These are phyloP conservation scores for Entomortierella lignicola DNA, from an alignment of 192 early-diverging fungal genomes.

Conservation along the genomic window DNA sequence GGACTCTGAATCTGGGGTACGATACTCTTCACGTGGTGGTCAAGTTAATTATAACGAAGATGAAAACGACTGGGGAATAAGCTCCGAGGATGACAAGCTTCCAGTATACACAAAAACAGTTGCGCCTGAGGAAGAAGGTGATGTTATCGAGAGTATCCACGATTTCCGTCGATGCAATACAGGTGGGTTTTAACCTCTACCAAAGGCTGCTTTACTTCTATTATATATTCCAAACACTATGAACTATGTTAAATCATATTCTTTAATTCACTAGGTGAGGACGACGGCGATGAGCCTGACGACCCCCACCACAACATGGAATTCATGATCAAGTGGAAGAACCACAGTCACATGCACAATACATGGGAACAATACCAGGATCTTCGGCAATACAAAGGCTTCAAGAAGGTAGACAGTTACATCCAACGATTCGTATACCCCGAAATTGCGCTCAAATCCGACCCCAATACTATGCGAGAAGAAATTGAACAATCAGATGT, in stretches of 20 bases:
- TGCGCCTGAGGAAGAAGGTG: slow-evolving; percentile 59
- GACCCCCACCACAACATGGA: slow-evolving; percentile 70
- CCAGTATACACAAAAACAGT: slow-evolving; percentile 35
- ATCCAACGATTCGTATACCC: slow-evolving; percentile 76
- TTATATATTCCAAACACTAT: background rate
- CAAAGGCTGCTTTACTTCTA: background rate
- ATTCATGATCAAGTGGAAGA: slow-evolving; percentile 96
- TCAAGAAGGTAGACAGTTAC: slow-evolving; percentile 91
- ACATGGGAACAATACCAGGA: slow-evolving; percentile 86
- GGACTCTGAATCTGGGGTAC: slow-evolving; percentile 31
- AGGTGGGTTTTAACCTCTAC: slow-evolving; percentile 31
- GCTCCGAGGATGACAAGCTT: slow-evolving; percentile 51
- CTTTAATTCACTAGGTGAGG: slow-evolving; percentile 11
- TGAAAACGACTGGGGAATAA: slow-evolving; percentile 53
- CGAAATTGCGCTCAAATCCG: slow-evolving; percentile 53
- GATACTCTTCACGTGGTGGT: slow-evolving; percentile 47
- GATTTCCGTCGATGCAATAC: slow-evolving; percentile 54
- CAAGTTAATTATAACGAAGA: slow-evolving; percentile 55
- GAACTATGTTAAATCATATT: slow-evolving; percentile 2
- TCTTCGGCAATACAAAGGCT: slow-evolving; percentile 82
- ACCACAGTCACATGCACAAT: slow-evolving; percentile 88
- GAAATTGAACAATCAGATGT: slow-evolving; percentile 92
- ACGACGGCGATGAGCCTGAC: slow-evolving; percentile 52
- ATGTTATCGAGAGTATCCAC: slow-evolving; percentile 69
- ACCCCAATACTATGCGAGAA: slow-evolving; percentile 74